Percentiles rank a stretch among this genome's conserved stretches.
Conservation (phyloP, 2,329 filamentous ascomycete genomes). For the Amauroascus verrucosus region DNA sequence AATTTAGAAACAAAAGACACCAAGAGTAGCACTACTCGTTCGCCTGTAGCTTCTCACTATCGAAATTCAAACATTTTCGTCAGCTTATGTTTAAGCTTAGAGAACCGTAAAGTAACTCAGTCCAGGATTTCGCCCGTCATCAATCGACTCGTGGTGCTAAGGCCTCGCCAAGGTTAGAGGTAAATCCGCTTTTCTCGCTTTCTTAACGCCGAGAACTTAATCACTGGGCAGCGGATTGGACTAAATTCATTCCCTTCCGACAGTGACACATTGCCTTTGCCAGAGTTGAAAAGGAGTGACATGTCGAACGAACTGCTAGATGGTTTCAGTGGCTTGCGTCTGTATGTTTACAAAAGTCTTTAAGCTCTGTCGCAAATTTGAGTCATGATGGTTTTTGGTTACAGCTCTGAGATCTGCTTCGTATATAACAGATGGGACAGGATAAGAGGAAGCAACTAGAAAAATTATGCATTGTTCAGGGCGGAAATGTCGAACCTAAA, state of each 20-base stretch:
- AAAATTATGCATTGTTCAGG: not conserved
- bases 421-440: not conserved
- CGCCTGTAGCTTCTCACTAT: too few species aligned
- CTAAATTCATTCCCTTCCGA: not conserved
- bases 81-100: not conserved
- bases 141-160: constrained; percentile 3
- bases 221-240: not conserved
- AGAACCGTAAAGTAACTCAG: not conserved
- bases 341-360: too few species aligned
- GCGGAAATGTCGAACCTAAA: constrained; percentile 5
- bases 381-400: not conserved
- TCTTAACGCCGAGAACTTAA: constrained; percentile 1
- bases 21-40: too few species aligned
- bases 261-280: not conserved
- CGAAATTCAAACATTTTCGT: too few species aligned
- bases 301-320: too few species aligned
- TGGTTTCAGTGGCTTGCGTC: too few species aligned
- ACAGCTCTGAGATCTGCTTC: not conserved
- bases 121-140: not conserved
- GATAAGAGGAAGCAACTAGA: not conserved
- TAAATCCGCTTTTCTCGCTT: not conserved
- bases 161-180: constrained; percentile 7
- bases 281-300: not conserved
- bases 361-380: not conserved
- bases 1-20: too few species aligned